Percentiles rank a stretch among this genome's conserved stretches.
Evolutionary conservation across 805 yeast genomes (phyloP).

Genomic region (Lipomyces kockii): DNA sequence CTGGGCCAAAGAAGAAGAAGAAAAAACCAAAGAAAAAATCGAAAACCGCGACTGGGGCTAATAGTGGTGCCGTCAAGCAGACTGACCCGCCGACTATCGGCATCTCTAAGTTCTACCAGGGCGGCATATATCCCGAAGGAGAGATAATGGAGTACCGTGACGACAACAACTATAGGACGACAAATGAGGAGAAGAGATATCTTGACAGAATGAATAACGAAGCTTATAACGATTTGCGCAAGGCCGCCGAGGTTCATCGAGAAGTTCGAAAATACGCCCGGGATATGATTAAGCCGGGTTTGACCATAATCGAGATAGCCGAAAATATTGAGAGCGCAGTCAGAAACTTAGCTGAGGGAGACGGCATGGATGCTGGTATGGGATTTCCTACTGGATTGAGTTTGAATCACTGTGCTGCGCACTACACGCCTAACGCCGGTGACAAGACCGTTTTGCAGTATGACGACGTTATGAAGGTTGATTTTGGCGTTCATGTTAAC

Average conservation of each 20-base stretch:
- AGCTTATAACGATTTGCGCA: slow-evolving; percentile 86
- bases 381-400: slow-evolving; percentile 99
- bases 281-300: slow-evolving; percentile 80
- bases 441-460: slow-evolving; percentile 79
- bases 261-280: slow-evolving; percentile 83
- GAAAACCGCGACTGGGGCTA: slow-evolving; percentile 18
- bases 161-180: slow-evolving; percentile 72
- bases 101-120: slow-evolving; percentile 70
- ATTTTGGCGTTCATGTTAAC: slow-evolving; percentile 94
- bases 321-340: slow-evolving; percentile 85
- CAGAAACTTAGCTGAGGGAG: slow-evolving; percentile 70
- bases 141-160: slow-evolving; percentile 78
- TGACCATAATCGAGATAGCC: slow-evolving; percentile 88
- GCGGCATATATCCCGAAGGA: slow-evolving; percentile 81
- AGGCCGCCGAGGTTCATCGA: slow-evolving; percentile 95
- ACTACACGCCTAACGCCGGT: slow-evolving; percentile 95
- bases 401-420: slow-evolving; percentile 93
- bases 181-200: slow-evolving; percentile 85
- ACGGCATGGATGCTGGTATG: slow-evolving; percentile 70
- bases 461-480: slow-evolving; percentile 96
- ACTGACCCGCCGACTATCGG: slow-evolving; percentile 59
- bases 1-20: slow-evolving; percentile 60
- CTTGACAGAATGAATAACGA: slow-evolving; percentile 63
- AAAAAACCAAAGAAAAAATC: slow-evolving; percentile 53
- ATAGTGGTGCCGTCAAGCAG: slow-evolving; percentile 49